Percentiles rank a stretch among this genome's conserved stretches.
phyloP scores from a whole-genome alignment of 2,329 filamentous ascomycete species.

The Beauveria sp. region DNA sequence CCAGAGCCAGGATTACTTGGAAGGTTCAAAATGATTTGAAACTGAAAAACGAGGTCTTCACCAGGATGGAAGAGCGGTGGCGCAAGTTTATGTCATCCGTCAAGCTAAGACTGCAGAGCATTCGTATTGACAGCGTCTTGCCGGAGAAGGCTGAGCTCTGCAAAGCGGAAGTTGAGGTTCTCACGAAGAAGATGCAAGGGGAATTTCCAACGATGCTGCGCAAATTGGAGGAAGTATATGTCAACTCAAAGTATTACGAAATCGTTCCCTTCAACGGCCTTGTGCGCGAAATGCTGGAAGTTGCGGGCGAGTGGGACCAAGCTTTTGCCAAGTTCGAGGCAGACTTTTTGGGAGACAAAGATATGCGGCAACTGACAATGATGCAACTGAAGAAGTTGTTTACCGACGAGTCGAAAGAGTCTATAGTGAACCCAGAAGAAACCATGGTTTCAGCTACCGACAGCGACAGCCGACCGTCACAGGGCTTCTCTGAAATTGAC shows the following conservation, averaged over 20 bases:
- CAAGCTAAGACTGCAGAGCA: slow-evolving; percentile 72
- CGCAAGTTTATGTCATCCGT: slow-evolving; percentile 84
- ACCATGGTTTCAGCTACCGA: slow-evolving; percentile 41
- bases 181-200: slow-evolving; percentile 73
- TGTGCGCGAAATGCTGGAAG: slow-evolving; percentile 84
- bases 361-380: slow-evolving; percentile 85
- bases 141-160: slow-evolving; percentile 81
- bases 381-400: slow-evolving; percentile 94
- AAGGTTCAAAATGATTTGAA: slow-evolving; percentile 91
- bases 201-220: slow-evolving; percentile 68
- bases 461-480: slow-evolving; percentile 38
- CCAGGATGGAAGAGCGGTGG: slow-evolving; percentile 72
- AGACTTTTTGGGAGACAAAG: slow-evolving; percentile 92
- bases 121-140: slow-evolving; percentile 83
- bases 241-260: slow-evolving; percentile 92
- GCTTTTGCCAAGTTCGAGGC: slow-evolving; percentile 85
- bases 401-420: slow-evolving; percentile 76
- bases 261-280: slow-evolving; percentile 88
- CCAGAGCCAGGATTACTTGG: slow-evolving; percentile 85
- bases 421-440: slow-evolving; percentile 62
- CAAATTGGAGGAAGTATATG: slow-evolving; percentile 83
- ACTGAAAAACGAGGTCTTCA: slow-evolving; percentile 87
- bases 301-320: slow-evolving; percentile 87
- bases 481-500: slow-evolving; percentile 38
- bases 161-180: slow-evolving; percentile 68